A percentile compares a stretch with the other conserved stretches of the same genome.
Conservation (phyloP, 257 asterid species). For the Lycium barbarum region DNA sequence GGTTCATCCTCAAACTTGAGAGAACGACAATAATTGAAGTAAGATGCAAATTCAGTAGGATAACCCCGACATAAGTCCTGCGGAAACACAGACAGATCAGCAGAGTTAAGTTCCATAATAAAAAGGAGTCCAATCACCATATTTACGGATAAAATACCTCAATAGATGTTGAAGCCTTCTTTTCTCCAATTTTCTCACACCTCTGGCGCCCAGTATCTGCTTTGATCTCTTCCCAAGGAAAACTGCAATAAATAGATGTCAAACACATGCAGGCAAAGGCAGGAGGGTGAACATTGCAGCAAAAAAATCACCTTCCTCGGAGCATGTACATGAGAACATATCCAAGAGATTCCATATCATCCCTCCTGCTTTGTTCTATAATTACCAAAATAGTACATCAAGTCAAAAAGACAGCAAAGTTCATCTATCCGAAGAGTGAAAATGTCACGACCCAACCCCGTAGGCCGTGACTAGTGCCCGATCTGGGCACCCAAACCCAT, state of each 20-base stretch:
- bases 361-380: conserved; percentile 81
- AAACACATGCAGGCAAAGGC: conserved; percentile 33
- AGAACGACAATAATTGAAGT: conserved; percentile 92
- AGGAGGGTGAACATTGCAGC: conserved; percentile 28
- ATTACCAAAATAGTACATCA: neutral
- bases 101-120: conserved; percentile 5
- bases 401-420: neutral
- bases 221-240: conserved; percentile 92
- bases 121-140: conserved; percentile 27
- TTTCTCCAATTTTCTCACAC: conserved; percentile 87
- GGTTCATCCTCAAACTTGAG: conserved; percentile 42
- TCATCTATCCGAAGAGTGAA: neutral
- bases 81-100: conserved; percentile 32
- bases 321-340: conserved; percentile 86
- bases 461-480: no score
- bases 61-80: conserved; percentile 83
- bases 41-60: conserved; percentile 92
- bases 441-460: no score
- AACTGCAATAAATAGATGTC: conserved; percentile 58
- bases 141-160: conserved; percentile 60
- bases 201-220: conserved; percentile 90
- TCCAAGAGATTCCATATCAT: conserved; percentile 57
- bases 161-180: conserved; percentile 86
- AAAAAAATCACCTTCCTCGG: conserved; percentile 71
- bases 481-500: no score